Evolutionary conservation across 306 rosid species (phyloP).

Genomic region (Carpinus fangiana): DNA sequence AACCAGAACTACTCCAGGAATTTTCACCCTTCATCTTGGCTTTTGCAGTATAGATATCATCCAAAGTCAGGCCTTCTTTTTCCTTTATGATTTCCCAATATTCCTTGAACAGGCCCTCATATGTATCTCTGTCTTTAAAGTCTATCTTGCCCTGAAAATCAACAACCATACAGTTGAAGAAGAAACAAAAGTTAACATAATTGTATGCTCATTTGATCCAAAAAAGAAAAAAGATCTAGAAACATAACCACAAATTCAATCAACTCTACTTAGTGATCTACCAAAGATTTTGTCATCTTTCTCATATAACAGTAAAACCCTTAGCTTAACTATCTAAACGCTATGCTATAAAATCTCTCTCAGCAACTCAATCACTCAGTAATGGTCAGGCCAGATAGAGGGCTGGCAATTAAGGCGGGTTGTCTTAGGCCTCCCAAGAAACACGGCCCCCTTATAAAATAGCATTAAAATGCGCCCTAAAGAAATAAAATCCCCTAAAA

Average conservation of each 20-base stretch:
- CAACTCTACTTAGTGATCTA: constrained; percentile 5
- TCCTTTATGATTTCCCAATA: constrained; percentile 69
- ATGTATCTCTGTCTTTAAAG: constrained; percentile 54
- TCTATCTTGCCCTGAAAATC: constrained; percentile 50
- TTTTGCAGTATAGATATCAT: constrained; percentile 30
- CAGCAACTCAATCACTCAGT: no score
- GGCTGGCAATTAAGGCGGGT: no score
- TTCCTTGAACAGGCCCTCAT: constrained; percentile 72
- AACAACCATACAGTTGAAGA: constrained; percentile 10
- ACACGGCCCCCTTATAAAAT: no score
- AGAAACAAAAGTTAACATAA: constrained; percentile 5
- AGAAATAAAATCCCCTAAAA: no score
- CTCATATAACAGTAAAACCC: background rate
- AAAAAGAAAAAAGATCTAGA: constrained; percentile 6
- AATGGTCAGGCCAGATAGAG: no score
- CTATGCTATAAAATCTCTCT: no score
- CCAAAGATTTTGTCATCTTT: background rate
- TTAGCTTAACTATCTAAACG: background rate
- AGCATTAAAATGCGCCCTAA: no score
- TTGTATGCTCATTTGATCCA: background rate
- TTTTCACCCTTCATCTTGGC: constrained; percentile 12
- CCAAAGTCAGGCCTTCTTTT: constrained; percentile 50
- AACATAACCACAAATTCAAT: background rate
- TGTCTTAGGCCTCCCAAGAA: no score
- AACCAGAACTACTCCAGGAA: background rate